These are phyloP conservation scores for Calocera viscosa DNA, from an alignment of 768 basidiomycete species.

Conservation along the genomic window DNA sequence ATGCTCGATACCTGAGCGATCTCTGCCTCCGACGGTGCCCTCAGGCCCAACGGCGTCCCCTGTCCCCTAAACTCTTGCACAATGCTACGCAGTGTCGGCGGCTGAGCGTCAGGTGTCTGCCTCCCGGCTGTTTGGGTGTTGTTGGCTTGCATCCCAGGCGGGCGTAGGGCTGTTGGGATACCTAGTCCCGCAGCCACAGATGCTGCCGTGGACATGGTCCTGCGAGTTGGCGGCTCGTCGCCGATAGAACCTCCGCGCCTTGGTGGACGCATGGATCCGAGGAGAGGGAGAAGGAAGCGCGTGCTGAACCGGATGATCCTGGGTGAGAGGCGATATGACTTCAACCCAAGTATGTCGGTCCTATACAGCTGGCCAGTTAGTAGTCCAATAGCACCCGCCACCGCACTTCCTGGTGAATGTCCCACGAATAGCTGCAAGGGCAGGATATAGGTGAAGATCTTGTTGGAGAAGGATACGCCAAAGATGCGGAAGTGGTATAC, in stretches of 20 bases:
- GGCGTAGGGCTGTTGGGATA: background rate
- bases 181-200: slow-evolving; percentile 6
- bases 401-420: slow-evolving; percentile 51
- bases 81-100: slow-evolving; percentile 1
- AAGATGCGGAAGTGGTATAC: slow-evolving; percentile 67
- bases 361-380: slow-evolving; percentile 67
- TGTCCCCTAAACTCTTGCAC: slow-evolving; percentile 66
- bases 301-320: slow-evolving; percentile 42
- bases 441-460: slow-evolving; percentile 57
- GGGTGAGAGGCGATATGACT: slow-evolving; percentile 63
- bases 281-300: slow-evolving; percentile 49
- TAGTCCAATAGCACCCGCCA: slow-evolving; percentile 51
- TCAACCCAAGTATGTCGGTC: slow-evolving; percentile 66
- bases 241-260: slow-evolving; percentile 22
- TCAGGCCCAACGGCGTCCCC: slow-evolving; percentile 43
- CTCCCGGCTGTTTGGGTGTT: background rate
- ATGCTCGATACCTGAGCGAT: slow-evolving; percentile 60
- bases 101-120: background rate
- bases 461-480: slow-evolving; percentile 61
- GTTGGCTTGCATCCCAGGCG: background rate
- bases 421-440: slow-evolving; percentile 65
- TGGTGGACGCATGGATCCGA: slow-evolving; percentile 52
- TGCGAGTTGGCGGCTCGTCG: background rate
- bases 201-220: background rate
- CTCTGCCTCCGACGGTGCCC: slow-evolving; percentile 64